Evolutionary conservation across 1,284 basidiomycete species (phyloP), one percentile per base, ranked within the genome.

Genomic region (Ustilago nuda): DNA sequence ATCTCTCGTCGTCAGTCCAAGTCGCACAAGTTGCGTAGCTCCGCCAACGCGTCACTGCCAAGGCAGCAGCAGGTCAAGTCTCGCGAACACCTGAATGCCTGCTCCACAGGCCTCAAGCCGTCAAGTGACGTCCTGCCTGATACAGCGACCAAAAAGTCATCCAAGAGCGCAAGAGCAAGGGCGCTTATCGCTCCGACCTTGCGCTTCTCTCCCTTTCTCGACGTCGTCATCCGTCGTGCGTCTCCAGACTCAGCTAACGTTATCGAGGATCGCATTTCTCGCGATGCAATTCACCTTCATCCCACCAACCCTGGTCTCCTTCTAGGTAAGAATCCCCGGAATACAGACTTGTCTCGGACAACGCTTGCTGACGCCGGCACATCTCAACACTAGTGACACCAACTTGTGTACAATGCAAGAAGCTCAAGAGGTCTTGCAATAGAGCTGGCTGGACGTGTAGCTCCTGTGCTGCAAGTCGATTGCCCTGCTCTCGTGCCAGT

Each of bases 141-240:
- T 41, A 6, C 9, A 48, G 7, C 30, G 32, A 32, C 30, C 15
- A 36, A 23, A n/a, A 37, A 37, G 17, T 11, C 30, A 9, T 32
- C 27, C 4, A 35, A n/a, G 32, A 19, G 48, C 8, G 43, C 36
- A 41, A 48, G 37, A 27, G 32, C 32, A 2, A 46, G 17, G 17
- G 27, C 41, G 32, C 12, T 39, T 9, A 50, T 53, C 30, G 8
- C 30, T 32, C 52, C 60, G 2, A 41, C 4, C 8, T 45, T 6
- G 19, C 61, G 48, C 7, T 54, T 39, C 35, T 33, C 27, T 23
- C 48, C 67, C 1, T 59, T 46, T 17, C 39, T 56, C 12, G 57
- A 64, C 32, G 48, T 63, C 23, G 53, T 43, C 32, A 41, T 45
- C 33, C 56, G 56, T 50, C 51, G 33, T 23, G 56, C 63, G 1